These are phyloP conservation scores for Trichoderma asperelloides DNA, from an alignment of 495 filamentous ascomycete species.

Conservation along the genomic window DNA sequence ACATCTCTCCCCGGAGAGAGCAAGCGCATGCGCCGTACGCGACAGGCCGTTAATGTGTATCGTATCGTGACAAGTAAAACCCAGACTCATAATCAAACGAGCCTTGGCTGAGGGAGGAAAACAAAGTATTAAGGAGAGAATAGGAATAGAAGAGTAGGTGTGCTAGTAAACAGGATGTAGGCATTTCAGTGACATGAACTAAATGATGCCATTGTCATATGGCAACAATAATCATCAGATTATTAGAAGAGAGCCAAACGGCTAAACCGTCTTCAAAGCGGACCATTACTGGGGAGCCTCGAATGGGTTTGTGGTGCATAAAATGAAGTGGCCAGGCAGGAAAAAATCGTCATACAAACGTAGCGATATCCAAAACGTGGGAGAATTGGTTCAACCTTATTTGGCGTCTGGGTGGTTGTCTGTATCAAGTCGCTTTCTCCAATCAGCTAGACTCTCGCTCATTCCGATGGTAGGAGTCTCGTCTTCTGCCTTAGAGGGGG, in stretches of 20 bases:
- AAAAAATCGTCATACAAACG: background rate
- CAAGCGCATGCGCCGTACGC: constrained; percentile 4
- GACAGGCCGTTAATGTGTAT: constrained; percentile 6
- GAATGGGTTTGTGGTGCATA: background rate
- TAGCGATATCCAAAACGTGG: constrained; percentile 9
- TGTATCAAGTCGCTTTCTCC: constrained; percentile 63
- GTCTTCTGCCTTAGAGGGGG: constrained; percentile 37
- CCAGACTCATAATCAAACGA: background rate
- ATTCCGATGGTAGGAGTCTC: constrained; percentile 41
- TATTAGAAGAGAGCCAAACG: background rate
- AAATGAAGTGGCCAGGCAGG: too few relatives aligned
- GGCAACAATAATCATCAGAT: background rate
- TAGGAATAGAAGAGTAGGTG: background rate
- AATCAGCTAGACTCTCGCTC: constrained; percentile 63
- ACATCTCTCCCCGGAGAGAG: background rate
- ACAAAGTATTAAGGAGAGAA: constrained; percentile 5
- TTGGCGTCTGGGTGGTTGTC: constrained; percentile 34
- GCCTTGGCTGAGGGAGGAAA: background rate
- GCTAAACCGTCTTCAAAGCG: background rate
- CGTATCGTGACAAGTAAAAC: background rate
- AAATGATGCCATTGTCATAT: background rate
- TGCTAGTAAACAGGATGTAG: background rate
- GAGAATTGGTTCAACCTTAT: background rate
- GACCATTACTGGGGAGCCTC: background rate
- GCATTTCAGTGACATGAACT: background rate